Percentiles rank a stretch among this genome's conserved stretches.
Conservation (phyloP, 345 rosid genomes). For the Aegle marmelos region DNA sequence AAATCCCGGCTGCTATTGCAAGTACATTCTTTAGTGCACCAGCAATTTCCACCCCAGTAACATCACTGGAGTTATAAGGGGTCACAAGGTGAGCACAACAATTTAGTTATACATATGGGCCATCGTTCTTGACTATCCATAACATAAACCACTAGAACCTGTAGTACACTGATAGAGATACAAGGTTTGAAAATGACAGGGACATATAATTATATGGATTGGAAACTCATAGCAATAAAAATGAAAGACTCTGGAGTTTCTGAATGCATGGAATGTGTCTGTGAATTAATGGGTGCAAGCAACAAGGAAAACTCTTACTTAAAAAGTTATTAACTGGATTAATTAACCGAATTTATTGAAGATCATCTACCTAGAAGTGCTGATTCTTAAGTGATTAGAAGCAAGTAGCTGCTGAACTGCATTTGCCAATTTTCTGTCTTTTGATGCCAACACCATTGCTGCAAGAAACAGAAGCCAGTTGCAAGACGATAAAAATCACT, state of each 20-base stretch:
- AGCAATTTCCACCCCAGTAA: constrained; percentile 94
- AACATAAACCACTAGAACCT: constrained; percentile 3
- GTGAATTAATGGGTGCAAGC: neutral
- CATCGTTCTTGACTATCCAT: neutral
- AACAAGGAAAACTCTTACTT: neutral
- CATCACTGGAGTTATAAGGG: constrained; percentile 89
- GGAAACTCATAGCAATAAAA: neutral
- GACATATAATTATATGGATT: neutral
- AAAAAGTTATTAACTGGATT: neutral
- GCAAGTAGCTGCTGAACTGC: constrained; percentile 84
- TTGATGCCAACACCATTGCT: constrained; percentile 97
- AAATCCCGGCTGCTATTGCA: constrained; percentile 95
- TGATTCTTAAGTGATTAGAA: constrained; percentile 78
- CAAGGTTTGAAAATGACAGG: neutral
- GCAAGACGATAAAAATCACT: neutral
- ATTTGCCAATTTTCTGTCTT: constrained; percentile 75
- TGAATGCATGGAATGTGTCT: neutral
- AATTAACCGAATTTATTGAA: neutral
- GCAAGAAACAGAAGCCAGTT: constrained; percentile 20
- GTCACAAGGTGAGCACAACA: constrained; percentile 58
- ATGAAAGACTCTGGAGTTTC: constrained; percentile 6
- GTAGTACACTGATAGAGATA: neutral
- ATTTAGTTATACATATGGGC: neutral
- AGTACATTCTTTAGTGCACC: constrained; percentile 95
- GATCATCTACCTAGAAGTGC: constrained; percentile 69